Conservation (phyloP, 768 basidiomycete species). For the Rickenella mellea region DNA sequence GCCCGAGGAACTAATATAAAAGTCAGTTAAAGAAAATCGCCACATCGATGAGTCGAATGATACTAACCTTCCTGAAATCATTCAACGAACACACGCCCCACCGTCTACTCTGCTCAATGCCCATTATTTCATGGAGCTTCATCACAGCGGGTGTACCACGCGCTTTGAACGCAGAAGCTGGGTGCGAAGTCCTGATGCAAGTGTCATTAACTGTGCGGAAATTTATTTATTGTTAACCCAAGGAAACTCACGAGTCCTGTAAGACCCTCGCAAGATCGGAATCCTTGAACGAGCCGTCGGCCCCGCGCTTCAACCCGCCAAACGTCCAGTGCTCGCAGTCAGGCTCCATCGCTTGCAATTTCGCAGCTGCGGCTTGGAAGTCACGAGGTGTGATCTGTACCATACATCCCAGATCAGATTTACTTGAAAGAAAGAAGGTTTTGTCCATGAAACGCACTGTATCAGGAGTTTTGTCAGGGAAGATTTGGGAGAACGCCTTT, state of each 20-base stretch:
- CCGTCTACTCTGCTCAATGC: constrained; percentile 19
- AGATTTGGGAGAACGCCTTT: constrained; percentile 38
- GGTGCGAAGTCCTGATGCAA: constrained; percentile 12
- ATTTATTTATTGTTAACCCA: constrained; percentile 12
- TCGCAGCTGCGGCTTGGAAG: constrained; percentile 37
- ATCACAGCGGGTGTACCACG: constrained; percentile 37
- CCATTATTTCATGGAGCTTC: constrained; percentile 44
- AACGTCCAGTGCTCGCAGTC: background rate
- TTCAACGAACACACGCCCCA: constrained; percentile 20
- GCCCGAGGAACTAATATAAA: constrained; percentile 56
- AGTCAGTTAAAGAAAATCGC: constrained; percentile 5
- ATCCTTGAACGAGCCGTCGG: constrained; percentile 11
- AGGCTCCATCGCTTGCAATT: constrained; percentile 19
- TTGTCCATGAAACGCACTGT: too few species aligned
- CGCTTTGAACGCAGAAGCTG: constrained; percentile 24
- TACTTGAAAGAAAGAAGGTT: too few species aligned
- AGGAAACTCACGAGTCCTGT: too few species aligned
- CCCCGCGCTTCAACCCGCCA: constrained; percentile 9
- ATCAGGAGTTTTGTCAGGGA: constrained; percentile 38
- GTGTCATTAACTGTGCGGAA: constrained; percentile 13
- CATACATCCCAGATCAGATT: too few species aligned
- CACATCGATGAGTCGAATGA: constrained; percentile 32
- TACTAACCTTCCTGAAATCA: constrained; percentile 17
- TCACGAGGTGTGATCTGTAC: constrained; percentile 35
- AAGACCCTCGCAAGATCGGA: constrained; percentile 12